These are phyloP conservation scores for Cladosporium colombiae DNA, from an alignment of 2,329 filamentous ascomycete genomes.

Conservation along the genomic window DNA sequence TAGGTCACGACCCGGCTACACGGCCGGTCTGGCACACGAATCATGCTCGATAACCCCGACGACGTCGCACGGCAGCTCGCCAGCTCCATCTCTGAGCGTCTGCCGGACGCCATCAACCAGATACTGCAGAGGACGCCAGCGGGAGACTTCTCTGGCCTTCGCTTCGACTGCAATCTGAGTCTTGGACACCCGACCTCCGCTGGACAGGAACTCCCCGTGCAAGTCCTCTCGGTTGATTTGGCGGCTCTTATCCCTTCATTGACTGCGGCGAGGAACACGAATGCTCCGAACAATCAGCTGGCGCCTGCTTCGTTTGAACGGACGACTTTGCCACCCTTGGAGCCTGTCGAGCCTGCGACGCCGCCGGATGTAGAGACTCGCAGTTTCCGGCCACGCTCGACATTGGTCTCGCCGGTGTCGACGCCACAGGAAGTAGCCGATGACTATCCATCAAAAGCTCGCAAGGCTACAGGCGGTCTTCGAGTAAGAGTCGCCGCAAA, in stretches of 20 bases:
- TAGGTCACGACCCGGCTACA: not conserved
- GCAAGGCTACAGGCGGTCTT: slow-evolving; percentile 38
- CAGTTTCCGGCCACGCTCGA: slow-evolving; percentile 15
- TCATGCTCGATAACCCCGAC: slow-evolving; percentile 5
- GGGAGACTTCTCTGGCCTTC: not conserved
- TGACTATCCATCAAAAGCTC: slow-evolving; percentile 44
- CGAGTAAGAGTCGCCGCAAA: slow-evolving; percentile 28
- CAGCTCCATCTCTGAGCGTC: slow-evolving; percentile 11
- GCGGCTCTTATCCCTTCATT: not conserved
- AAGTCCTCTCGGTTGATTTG: slow-evolving; percentile 13
- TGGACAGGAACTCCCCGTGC: not conserved
- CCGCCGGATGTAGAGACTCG: slow-evolving; percentile 10
- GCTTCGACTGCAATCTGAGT: slow-evolving; percentile 14
- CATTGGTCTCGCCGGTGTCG: slow-evolving; percentile 4
- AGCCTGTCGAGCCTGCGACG: not conserved
- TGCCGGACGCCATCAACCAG: slow-evolving; percentile 6
- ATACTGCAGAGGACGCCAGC: not conserved
- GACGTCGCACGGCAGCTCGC: slow-evolving; percentile 13
- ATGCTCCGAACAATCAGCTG: not conserved
- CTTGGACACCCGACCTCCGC: slow-evolving; percentile 1
- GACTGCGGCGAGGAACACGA: not conserved
- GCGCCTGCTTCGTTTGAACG: not conserved
- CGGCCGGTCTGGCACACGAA: not conserved
- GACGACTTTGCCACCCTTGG: slow-evolving; percentile 2
- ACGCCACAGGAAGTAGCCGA: slow-evolving; percentile 1